Percentiles rank a stretch among this genome's conserved stretches.
These are phyloP conservation scores for Fistulina hepatica DNA, from an alignment of 1,284 basidiomycete species.

Conservation along the genomic window DNA sequence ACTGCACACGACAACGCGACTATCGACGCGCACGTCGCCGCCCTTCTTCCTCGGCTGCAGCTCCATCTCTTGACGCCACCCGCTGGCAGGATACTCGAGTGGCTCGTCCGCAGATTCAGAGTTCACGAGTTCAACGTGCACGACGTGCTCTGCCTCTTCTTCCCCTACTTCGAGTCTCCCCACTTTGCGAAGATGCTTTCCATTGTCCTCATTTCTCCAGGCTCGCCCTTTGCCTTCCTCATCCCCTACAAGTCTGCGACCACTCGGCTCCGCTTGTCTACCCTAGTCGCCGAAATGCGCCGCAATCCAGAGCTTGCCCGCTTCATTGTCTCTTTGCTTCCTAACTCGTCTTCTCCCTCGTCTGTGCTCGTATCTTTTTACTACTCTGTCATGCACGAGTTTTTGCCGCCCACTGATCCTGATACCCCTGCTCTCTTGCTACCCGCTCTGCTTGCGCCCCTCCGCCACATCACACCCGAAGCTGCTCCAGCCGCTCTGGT, in stretches of 20 bases:
- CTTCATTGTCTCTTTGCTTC: constrained; percentile 56
- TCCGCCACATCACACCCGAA: no score
- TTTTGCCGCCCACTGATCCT: no score
- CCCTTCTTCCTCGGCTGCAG: constrained; percentile 65
- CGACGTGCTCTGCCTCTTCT: constrained; percentile 70
- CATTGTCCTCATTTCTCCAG: constrained; percentile 63
- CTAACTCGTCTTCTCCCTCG: no score
- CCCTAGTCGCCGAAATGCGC: constrained; percentile 67
- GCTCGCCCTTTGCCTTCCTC: constrained; percentile 55
- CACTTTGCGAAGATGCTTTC: constrained; percentile 92
- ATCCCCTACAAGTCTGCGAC: constrained; percentile 66
- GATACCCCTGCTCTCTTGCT: constrained; percentile 50
- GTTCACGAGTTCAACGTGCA: constrained; percentile 91
- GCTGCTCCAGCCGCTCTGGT: no score
- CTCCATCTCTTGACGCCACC: constrained; percentile 76
- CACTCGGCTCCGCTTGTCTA: constrained; percentile 55
- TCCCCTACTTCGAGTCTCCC: constrained; percentile 92
- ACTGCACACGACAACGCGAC: constrained; percentile 50
- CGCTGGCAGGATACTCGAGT: constrained; percentile 85
- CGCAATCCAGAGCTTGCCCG: constrained; percentile 64
- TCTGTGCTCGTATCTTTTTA: no score
- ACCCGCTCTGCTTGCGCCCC: constrained; percentile 47
- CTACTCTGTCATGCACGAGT: no score
- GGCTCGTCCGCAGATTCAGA: constrained; percentile 92
- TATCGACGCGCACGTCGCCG: constrained; percentile 50